Conservation (phyloP, 1,139 yeast genomes). For the Trichomonascaceae sp. region DNA sequence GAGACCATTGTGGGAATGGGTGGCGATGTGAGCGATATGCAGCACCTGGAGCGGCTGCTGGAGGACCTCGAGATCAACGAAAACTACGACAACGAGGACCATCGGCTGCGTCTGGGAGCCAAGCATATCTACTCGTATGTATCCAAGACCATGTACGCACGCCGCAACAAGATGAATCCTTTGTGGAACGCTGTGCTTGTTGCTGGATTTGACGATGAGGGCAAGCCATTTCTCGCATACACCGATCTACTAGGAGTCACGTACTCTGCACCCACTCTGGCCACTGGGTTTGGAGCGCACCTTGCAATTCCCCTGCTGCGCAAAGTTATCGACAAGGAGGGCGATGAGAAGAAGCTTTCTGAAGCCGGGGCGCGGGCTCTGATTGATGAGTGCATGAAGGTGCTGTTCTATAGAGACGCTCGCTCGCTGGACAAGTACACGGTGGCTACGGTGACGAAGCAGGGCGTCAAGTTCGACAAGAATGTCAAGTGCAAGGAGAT, state of each 20-base stretch:
- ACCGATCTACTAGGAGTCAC: conserved; percentile 89
- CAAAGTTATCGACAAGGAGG: conserved; percentile 67
- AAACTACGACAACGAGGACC: conserved; percentile 71
- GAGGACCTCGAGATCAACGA: conserved; percentile 63
- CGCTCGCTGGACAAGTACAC: conserved; percentile 80
- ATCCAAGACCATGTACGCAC: conserved; percentile 68
- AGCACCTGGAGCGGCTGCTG: conserved; percentile 60
- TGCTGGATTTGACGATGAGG: conserved; percentile 66
- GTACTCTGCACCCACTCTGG: conserved; percentile 76
- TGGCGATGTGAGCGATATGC: conserved; percentile 93
- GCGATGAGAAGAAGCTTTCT: conserved; percentile 51
- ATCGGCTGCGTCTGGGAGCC: conserved; percentile 59
- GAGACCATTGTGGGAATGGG: conserved; percentile 86
- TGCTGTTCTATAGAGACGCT: conserved; percentile 91
- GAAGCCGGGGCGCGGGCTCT: conserved; percentile 66
- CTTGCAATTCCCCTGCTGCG: conserved; percentile 87
- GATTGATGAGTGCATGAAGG: conserved; percentile 82
- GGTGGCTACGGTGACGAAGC: conserved; percentile 60
- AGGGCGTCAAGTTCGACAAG: conserved; percentile 51
- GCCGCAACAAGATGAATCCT: conserved; percentile 91
- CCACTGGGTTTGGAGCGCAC: conserved; percentile 96
- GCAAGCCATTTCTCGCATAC: conserved; percentile 50
- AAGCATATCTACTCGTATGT: conserved; percentile 82
- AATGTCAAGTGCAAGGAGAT: conserved; percentile 55
- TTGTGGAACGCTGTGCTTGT: conserved; percentile 91